Conservation (phyloP, 345 rosid species). For the Eucalyptus regnans region DNA sequence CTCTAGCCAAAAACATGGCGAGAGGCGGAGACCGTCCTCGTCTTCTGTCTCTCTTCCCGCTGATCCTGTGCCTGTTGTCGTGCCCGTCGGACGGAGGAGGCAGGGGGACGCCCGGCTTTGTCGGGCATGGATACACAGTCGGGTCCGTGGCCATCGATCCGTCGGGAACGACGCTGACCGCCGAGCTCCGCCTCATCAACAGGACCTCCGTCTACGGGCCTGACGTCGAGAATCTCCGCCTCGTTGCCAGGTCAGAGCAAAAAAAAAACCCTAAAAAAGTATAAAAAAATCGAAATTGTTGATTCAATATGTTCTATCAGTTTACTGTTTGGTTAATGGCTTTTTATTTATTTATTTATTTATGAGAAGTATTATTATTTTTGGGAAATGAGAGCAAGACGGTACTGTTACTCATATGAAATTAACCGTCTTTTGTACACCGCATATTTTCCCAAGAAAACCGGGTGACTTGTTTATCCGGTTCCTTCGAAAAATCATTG, state of each 20-base stretch:
- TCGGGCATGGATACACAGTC: conserved; percentile 39
- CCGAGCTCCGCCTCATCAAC: conserved; percentile 29
- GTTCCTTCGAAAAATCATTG: too few species aligned
- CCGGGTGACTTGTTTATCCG: too few species aligned
- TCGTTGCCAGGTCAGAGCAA: conserved; percentile 17
- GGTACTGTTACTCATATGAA: too few species aligned
- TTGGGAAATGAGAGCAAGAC: too few species aligned
- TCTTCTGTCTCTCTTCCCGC: background rate
- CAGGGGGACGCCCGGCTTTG: background rate
- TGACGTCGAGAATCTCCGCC: conserved; percentile 32
- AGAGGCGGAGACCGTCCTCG: background rate
- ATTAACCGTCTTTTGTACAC: too few species aligned
- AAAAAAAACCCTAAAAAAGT: too few species aligned
- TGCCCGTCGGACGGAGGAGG: background rate
- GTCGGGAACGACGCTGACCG: conserved; percentile 10
- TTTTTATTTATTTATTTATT: too few species aligned
- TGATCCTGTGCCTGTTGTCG: background rate
- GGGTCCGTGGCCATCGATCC: conserved; percentile 18
- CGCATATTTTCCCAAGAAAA: too few species aligned
- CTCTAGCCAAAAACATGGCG: background rate
- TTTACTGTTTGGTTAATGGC: too few species aligned
- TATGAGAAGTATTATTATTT: too few species aligned
- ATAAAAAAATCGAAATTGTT: too few species aligned
- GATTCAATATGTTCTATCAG: too few species aligned
- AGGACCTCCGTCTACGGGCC: conserved; percentile 31